phyloP scores from a whole-genome alignment of 352 stramenopile genomes.

The Globisporangium megalacanthum region DNA sequence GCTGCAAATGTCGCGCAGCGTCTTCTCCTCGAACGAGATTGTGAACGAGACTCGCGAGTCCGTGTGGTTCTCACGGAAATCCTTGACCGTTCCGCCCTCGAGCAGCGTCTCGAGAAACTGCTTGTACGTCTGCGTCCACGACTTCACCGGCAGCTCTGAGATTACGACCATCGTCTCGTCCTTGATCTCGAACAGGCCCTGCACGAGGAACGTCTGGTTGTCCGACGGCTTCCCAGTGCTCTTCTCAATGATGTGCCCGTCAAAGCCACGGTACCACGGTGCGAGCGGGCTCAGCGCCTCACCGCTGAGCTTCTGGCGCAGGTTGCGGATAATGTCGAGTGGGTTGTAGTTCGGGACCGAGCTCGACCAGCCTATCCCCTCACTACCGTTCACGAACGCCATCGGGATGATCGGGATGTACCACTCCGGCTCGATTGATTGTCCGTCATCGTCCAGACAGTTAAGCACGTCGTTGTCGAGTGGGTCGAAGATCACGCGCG shows the following conservation, averaged over 20 bases:
- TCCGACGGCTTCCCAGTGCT: slow-evolving; percentile 41
- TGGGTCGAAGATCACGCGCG: slow-evolving; percentile 82
- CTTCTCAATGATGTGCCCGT: slow-evolving; percentile 82
- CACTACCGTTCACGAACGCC: slow-evolving; percentile 94
- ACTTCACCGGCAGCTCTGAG: slow-evolving; percentile 94
- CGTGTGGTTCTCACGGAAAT: slow-evolving; percentile 92
- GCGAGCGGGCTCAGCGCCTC: slow-evolving; percentile 54
- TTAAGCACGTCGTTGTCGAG: slow-evolving; percentile 89
- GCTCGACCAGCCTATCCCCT: slow-evolving; percentile 96
- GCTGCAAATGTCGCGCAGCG: slow-evolving; percentile 60
- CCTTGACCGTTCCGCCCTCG: slow-evolving; percentile 83
- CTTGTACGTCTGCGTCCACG: slow-evolving; percentile 98
- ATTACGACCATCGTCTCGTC: slow-evolving; percentile 92
- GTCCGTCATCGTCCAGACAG: slow-evolving; percentile 90
- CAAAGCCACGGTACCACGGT: slow-evolving; percentile 93
- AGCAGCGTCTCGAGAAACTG: slow-evolving; percentile 90
- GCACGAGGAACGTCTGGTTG: slow-evolving; percentile 74
- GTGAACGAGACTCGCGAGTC: slow-evolving; percentile 92
- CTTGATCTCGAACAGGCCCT: slow-evolving; percentile 73
- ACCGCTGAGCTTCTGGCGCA: slow-evolving; percentile 60
- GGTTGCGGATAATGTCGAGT: slow-evolving; percentile 79
- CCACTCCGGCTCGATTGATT: slow-evolving; percentile 91
- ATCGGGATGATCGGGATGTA: slow-evolving; percentile 97
- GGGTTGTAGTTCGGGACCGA: slow-evolving; percentile 92
- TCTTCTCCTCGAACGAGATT: slow-evolving; percentile 72